These are phyloP conservation scores for Sporobolomyces roseus DNA, from an alignment of 768 basidiomycete genomes.

Conservation along the genomic window DNA sequence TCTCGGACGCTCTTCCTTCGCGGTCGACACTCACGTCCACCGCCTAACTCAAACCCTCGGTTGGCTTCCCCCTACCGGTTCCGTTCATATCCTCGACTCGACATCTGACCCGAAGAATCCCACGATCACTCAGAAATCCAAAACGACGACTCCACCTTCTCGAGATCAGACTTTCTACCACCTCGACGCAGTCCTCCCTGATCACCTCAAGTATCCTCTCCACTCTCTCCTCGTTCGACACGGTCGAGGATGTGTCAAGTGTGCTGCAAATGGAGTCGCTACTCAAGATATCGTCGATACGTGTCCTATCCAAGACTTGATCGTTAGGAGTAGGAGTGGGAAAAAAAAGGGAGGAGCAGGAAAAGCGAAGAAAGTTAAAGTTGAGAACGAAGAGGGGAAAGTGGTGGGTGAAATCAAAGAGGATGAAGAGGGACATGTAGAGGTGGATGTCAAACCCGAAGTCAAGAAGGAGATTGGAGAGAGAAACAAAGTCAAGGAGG, in stretches of 20 bases:
- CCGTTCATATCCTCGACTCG: constrained; percentile 16
- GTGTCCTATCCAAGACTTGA: constrained; percentile 34
- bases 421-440: not conserved
- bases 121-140: constrained; percentile 15
- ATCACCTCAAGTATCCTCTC: constrained; percentile 40
- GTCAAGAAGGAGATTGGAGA: not conserved
- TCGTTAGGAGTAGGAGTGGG: not conserved
- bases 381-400: constrained; percentile 15
- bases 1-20: constrained; percentile 43
- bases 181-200: constrained; percentile 35
- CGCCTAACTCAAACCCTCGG: constrained; percentile 42
- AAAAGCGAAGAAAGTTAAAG: constrained; percentile 6
- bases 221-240: constrained; percentile 43
- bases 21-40: constrained; percentile 46
- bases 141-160: constrained; percentile 23
- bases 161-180: constrained; percentile 30
- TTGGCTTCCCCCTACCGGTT: constrained; percentile 41
- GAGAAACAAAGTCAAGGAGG: not conserved
- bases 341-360: constrained; percentile 1
- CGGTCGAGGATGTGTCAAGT: constrained; percentile 41
- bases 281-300: constrained; percentile 28
- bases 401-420: constrained; percentile 4
- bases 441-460: constrained; percentile 1
- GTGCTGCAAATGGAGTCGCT: constrained; percentile 42
- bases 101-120: constrained; percentile 21